phyloP scores from a whole-genome alignment of 371 early-diverging fungal species.

The Syncephalastrum racemosum region DNA sequence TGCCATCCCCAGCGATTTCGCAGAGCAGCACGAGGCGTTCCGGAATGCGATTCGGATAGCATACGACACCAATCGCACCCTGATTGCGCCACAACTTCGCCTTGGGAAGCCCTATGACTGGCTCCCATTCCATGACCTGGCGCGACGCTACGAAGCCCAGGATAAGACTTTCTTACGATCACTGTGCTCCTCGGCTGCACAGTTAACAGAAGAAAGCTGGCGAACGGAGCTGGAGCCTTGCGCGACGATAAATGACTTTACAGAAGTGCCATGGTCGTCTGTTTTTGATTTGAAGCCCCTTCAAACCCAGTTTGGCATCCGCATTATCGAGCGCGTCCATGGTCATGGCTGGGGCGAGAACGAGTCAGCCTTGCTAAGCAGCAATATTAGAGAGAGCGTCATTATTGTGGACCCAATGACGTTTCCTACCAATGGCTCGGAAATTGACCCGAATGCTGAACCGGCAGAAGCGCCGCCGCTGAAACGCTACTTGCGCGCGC shows the following conservation, averaged over 20 bases:
- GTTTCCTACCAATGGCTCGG: slow-evolving; percentile 37
- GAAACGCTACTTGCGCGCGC: slow-evolving; percentile 22
- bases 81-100: slow-evolving; percentile 47
- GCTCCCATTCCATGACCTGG: slow-evolving; percentile 40
- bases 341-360: slow-evolving; percentile 42
- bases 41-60: slow-evolving; percentile 46
- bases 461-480: slow-evolving; percentile 23
- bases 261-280: slow-evolving; percentile 27
- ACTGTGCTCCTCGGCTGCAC: slow-evolving; percentile 13
- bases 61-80: slow-evolving; percentile 42
- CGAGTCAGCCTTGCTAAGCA: slow-evolving; percentile 25
- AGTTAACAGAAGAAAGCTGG: slow-evolving; percentile 16
- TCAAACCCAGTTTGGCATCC: slow-evolving; percentile 30
- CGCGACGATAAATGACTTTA: slow-evolving; percentile 22
- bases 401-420: slow-evolving; percentile 40
- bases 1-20: slow-evolving; percentile 24
- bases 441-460: slow-evolving; percentile 18
- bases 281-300: slow-evolving; percentile 21
- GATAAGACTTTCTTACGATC: slow-evolving; percentile 23
- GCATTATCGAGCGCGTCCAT: slow-evolving; percentile 35
- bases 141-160: slow-evolving; percentile 37
- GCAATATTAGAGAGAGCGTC: slow-evolving; percentile 20
- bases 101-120: slow-evolving; percentile 36
- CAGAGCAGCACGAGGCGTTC: slow-evolving; percentile 46
- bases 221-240: slow-evolving; percentile 24